Conservation (phyloP, 495 filamentous ascomycete genomes). For the Lentithecium fluviatile region DNA sequence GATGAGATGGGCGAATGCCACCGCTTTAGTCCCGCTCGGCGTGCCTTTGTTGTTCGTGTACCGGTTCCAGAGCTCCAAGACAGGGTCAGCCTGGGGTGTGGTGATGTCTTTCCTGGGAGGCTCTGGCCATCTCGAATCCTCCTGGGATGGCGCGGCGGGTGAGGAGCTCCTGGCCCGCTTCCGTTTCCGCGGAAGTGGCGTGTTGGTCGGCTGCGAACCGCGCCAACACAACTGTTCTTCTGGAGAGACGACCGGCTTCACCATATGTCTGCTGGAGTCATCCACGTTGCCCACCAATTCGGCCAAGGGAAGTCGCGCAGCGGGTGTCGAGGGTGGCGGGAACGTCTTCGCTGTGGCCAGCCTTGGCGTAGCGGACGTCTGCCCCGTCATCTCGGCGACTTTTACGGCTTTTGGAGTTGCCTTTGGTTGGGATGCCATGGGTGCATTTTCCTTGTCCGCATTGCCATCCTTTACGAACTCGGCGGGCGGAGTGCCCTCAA, state of each 20-base stretch:
- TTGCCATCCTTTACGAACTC: constrained; percentile 18
- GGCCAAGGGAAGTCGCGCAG: constrained; percentile 68
- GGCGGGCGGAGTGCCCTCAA: constrained; percentile 39
- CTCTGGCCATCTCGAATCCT: constrained; percentile 47
- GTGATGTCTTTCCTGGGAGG: constrained; percentile 57
- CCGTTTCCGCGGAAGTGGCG: constrained; percentile 48
- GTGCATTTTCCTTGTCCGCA: constrained; percentile 42
- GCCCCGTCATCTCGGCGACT: not conserved
- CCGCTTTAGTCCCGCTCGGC: constrained; percentile 24
- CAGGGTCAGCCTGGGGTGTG: constrained; percentile 80
- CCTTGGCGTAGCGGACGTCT: constrained; percentile 41
- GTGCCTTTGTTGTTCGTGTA: constrained; percentile 49
- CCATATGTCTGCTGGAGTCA: constrained; percentile 54
- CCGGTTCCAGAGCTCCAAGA: constrained; percentile 81
- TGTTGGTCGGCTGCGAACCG: constrained; percentile 50
- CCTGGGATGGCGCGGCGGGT: constrained; percentile 67
- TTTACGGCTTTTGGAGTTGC: constrained; percentile 15
- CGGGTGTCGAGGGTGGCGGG: constrained; percentile 64
- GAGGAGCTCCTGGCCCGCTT: constrained; percentile 80
- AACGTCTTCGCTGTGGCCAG: constrained; percentile 16
- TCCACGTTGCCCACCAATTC: constrained; percentile 71
- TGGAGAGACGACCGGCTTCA: constrained; percentile 56
- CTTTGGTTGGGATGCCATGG: not conserved
- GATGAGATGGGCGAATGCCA: constrained; percentile 41
- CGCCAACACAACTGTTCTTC: constrained; percentile 77